A percentile compares a stretch with the other conserved stretches of the same genome.
Evolutionary conservation across 192 early-diverging fungal species (phyloP).

Genomic region (Allomyces javanicus): DNA sequence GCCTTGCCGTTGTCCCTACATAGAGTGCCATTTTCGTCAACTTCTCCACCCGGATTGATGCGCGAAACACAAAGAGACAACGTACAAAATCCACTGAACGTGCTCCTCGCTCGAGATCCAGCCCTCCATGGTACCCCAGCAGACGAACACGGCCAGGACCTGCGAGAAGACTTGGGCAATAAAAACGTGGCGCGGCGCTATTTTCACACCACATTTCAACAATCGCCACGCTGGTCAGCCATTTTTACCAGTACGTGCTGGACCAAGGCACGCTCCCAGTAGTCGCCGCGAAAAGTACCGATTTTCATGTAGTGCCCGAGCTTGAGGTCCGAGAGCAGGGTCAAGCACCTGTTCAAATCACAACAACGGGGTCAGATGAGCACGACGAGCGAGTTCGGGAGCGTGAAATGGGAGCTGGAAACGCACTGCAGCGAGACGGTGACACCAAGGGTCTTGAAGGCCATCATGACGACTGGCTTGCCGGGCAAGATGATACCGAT

Average conservation of each 20-base stretch:
- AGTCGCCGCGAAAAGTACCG: slow-evolving; percentile 3
- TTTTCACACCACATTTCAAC: no score
- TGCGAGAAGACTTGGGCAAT: slow-evolving; percentile 35
- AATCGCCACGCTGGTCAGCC: no score
- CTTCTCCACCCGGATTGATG: no score
- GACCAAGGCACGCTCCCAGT: no score
- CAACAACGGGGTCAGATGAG: no score
- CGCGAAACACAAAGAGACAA: no score
- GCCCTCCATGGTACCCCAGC: slow-evolving; percentile 11
- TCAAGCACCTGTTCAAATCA: slow-evolving; percentile 21
- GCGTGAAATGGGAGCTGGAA: slow-evolving; percentile 5
- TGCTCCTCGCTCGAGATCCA: neutral
- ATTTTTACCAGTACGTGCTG: no score
- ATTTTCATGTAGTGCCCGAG: slow-evolving; percentile 61
- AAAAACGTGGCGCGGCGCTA: slow-evolving; percentile 36
- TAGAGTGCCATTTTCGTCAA: no score
- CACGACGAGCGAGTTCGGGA: no score
- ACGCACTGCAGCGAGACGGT: slow-evolving; percentile 54
- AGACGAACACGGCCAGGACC: slow-evolving; percentile 33
- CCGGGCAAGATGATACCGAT: slow-evolving; percentile 65
- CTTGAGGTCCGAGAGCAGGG: slow-evolving; percentile 57
- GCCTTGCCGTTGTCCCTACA: neutral
- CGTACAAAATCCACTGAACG: neutral
- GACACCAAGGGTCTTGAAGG: slow-evolving; percentile 70
- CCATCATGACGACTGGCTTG: slow-evolving; percentile 58